Conservation (phyloP, 768 basidiomycete species). For the Chiua virens region DNA sequence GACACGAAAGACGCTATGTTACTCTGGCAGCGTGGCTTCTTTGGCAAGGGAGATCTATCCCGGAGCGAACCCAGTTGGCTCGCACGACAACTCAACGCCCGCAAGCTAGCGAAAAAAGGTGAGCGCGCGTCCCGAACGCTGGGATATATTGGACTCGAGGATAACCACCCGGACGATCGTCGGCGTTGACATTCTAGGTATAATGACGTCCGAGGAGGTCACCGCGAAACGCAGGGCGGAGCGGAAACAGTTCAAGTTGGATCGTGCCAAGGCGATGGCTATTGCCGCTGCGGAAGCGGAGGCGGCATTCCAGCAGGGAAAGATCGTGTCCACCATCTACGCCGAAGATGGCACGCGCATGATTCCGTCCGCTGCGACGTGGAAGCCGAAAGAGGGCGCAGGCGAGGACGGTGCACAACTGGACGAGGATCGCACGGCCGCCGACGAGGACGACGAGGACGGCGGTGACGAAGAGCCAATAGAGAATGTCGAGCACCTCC, state of each 20-base stretch:
- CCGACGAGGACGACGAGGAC: conserved; percentile 32
- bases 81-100: conserved; percentile 69
- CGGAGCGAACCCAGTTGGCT: conserved; percentile 96
- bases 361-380: conserved; percentile 81
- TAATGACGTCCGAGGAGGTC: conserved; percentile 84
- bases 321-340: conserved; percentile 57
- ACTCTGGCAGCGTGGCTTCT: conserved; percentile 91
- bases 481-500: conserved; percentile 85
- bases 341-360: conserved; percentile 44
- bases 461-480: conserved; percentile 53
- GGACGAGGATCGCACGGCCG: conserved; percentile 13
- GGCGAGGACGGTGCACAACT: conserved; percentile 12
- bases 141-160: too few relatives aligned
- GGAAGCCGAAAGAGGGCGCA: conserved; percentile 50
- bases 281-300: conserved; percentile 80
- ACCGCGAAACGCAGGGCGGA: conserved; percentile 85
- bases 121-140: conserved; percentile 5
- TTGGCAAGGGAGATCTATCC: conserved; percentile 94
- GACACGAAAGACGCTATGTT: conserved; percentile 60
- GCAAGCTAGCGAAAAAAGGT: conserved; percentile 58
- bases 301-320: conserved; percentile 69
- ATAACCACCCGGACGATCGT: too few relatives aligned
- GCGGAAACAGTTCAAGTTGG: conserved; percentile 89
- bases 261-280: conserved; percentile 87
- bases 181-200: not conserved